A percentile compares a stretch with the other conserved stretches of the same genome.
These are phyloP conservation scores for Drechslera avenae DNA, from an alignment of 2,329 filamentous ascomycete species.

Conservation along the genomic window DNA sequence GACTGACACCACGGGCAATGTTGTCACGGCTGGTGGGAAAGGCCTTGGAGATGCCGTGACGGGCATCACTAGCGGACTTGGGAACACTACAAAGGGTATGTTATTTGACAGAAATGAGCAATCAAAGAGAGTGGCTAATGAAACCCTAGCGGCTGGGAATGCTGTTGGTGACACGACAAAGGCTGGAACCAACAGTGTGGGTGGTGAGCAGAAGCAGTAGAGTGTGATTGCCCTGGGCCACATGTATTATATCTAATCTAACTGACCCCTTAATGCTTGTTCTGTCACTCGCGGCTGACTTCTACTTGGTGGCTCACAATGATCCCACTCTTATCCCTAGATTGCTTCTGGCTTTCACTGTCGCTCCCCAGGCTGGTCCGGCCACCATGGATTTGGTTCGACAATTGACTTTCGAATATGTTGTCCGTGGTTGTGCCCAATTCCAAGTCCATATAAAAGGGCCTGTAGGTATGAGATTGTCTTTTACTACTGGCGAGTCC, in stretches of 20 bases:
- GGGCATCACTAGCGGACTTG: slow-evolving; percentile 41
- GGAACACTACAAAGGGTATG: slow-evolving; percentile 45
- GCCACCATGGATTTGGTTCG: slow-evolving; percentile 9
- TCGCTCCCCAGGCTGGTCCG: slow-evolving; percentile 14
- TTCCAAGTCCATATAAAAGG: slow-evolving; percentile 13
- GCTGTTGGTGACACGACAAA: slow-evolving; percentile 38
- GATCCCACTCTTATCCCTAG: slow-evolving; percentile 1
- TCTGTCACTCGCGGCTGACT: not conserved
- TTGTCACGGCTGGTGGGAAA: slow-evolving; percentile 40
- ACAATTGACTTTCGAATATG: not conserved
- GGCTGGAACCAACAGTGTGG: slow-evolving; percentile 30
- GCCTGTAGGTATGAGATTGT: slow-evolving; percentile 11
- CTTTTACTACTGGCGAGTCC: not conserved
- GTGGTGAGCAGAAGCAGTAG: slow-evolving; percentile 9
- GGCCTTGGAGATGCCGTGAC: slow-evolving; percentile 45
- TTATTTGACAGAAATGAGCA: not conserved
- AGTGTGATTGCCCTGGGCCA: not conserved
- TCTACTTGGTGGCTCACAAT: slow-evolving; percentile 7
- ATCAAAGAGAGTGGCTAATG: slow-evolving; percentile 8
- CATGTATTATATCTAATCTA: not conserved
- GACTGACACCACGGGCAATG: slow-evolving; percentile 39
- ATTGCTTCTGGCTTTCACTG: slow-evolving; percentile 20
- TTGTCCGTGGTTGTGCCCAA: slow-evolving; percentile 6
- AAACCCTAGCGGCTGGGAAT: slow-evolving; percentile 32
- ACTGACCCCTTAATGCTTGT: not conserved